phyloP scores from a whole-genome alignment of 2,329 filamentous ascomycete species.

The Diaporthe vexans region DNA sequence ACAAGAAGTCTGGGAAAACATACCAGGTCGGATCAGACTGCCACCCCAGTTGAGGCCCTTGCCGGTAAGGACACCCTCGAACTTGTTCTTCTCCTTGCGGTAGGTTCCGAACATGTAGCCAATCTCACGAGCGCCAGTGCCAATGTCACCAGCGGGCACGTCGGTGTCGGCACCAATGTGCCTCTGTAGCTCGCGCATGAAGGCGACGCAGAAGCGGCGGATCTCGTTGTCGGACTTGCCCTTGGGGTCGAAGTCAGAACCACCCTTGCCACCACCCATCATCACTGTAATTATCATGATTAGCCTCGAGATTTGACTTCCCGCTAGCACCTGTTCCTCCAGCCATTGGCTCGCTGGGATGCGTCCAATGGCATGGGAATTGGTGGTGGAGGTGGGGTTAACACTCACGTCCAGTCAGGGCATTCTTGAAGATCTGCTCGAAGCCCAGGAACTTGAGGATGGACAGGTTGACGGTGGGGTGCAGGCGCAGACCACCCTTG shows the following conservation, averaged over 20 bases:
- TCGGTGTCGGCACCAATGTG: conserved; percentile 98
- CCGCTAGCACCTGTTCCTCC: conserved; percentile 39
- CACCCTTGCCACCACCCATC: conserved; percentile 98
- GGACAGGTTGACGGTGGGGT: conserved; percentile 86
- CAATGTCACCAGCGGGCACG: conserved; percentile 97
- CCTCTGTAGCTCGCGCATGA: conserved; percentile 95
- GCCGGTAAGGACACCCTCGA: conserved; percentile 96
- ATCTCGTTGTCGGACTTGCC: conserved; percentile 98
- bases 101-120: conserved; percentile 97
- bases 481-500: conserved; percentile 97
- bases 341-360: conserved; percentile 33
- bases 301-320: conserved; percentile 34
- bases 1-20: conserved; percentile 36
- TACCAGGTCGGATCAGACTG: conserved; percentile 85
- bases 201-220: conserved; percentile 94
- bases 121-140: conserved; percentile 91
- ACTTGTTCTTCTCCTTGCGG: conserved; percentile 87
- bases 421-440: conserved; percentile 99
- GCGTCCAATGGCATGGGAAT: background rate
- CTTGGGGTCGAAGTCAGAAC: conserved; percentile 98
- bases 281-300: conserved; percentile 67
- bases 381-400: background rate
- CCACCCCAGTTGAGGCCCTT: conserved; percentile 97
- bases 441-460: conserved; percentile 98
- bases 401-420: conserved; percentile 87